Conservation (phyloP, 139 green algal genomes). For the Gonium pectorale region DNA sequence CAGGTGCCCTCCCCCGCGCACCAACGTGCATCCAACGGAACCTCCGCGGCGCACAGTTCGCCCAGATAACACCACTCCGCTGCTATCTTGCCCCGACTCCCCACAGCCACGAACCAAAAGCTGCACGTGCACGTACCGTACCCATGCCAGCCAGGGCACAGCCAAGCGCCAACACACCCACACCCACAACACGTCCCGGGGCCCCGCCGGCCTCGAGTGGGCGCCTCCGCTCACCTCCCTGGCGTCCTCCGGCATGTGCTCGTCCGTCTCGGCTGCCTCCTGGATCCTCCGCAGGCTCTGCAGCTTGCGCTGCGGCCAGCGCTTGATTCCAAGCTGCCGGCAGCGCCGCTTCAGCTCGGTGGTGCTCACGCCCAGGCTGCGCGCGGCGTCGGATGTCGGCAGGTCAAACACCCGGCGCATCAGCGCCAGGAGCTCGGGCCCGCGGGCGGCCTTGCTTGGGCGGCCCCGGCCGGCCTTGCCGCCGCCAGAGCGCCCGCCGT, state of each 20-base stretch:
- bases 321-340: not conserved
- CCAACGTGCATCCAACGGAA: too few species aligned
- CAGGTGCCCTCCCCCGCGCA: too few species aligned
- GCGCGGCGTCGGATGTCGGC: not conserved
- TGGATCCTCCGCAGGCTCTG: not conserved
- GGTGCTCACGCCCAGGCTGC: not conserved
- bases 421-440: not conserved
- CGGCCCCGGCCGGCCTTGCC: not conserved
- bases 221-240: not conserved
- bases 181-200: too few species aligned
- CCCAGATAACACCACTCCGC: too few species aligned
- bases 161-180: not conserved
- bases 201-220: too few species aligned
- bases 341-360: not conserved
- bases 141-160: not conserved
- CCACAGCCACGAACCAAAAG: not conserved
- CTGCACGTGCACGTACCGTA: not conserved
- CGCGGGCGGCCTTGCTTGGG: not conserved
- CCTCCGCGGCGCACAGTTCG: too few species aligned
- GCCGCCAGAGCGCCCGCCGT: not conserved
- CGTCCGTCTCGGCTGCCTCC: not conserved
- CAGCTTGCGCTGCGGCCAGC: slow-evolving; percentile 23
- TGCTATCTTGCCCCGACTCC: too few species aligned
- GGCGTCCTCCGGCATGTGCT: not conserved
- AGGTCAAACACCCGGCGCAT: not conserved